A percentile compares a stretch with the other conserved stretches of the same genome.
Evolutionary conservation across 768 basidiomycete genomes (phyloP).

Genomic region (Sarcodon aspratus): DNA sequence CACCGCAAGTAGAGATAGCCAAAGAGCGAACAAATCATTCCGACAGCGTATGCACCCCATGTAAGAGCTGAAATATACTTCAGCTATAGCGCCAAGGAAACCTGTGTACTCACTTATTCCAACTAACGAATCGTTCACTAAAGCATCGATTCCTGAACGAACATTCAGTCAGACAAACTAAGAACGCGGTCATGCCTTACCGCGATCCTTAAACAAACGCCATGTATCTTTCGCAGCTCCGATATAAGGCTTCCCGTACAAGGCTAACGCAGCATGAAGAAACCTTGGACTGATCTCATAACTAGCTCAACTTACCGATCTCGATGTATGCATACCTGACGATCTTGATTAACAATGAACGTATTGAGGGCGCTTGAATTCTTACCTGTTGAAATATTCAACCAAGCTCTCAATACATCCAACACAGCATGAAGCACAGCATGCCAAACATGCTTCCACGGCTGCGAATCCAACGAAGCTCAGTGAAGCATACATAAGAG

Average conservation of each 20-base stretch:
- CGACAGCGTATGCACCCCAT: conserved; percentile 73
- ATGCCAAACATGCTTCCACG: conserved; percentile 61
- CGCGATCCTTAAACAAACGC: conserved; percentile 65
- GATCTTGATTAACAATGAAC: neutral
- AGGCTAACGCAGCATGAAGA: conserved; percentile 27
- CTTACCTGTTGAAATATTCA: conserved; percentile 69
- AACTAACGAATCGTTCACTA: conserved; percentile 77
- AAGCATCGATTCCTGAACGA: conserved; percentile 43
- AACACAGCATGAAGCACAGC: conserved; percentile 71
- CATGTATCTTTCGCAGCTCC: conserved; percentile 78
- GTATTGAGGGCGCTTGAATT: neutral
- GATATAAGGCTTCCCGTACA: conserved; percentile 80
- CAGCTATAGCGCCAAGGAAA: neutral
- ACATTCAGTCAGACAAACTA: neutral
- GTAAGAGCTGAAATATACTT: conserved; percentile 37
- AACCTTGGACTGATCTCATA: too few relatives aligned
- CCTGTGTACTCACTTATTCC: conserved; percentile 46
- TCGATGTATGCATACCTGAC: conserved; percentile 72
- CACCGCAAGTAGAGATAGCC: conserved; percentile 67
- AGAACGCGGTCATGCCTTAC: conserved; percentile 10
- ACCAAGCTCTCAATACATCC: conserved; percentile 60
- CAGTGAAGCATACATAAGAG: neutral
- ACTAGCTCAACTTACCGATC: conserved; percentile 36
- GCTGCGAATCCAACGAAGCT: conserved; percentile 27
- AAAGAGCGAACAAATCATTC: conserved; percentile 64